These are phyloP conservation scores for Metarhizium anisopliae DNA, from an alignment of 2,329 filamentous ascomycete genomes.

Conservation along the genomic window DNA sequence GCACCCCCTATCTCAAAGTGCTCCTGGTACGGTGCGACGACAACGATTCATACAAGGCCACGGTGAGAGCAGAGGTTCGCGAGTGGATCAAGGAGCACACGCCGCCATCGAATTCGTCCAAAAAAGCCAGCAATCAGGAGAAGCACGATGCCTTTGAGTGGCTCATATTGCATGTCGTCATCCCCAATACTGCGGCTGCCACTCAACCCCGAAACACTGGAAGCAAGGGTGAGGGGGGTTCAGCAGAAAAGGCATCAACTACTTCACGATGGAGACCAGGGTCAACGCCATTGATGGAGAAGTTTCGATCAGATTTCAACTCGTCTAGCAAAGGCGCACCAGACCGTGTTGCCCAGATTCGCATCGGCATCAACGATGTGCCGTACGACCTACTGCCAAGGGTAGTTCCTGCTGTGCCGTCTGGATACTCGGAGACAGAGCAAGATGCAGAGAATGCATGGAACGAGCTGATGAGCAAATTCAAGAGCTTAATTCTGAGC, in stretches of 20 bases:
- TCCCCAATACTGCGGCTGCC: slow-evolving; percentile 75
- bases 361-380: slow-evolving; percentile 63
- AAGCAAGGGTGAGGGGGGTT: slow-evolving; percentile 42
- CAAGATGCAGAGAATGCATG: slow-evolving; percentile 76
- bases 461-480: slow-evolving; percentile 73
- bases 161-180: slow-evolving; percentile 85
- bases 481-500: slow-evolving; percentile 77
- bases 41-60: slow-evolving; percentile 83
- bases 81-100: slow-evolving; percentile 86
- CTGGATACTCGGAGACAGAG: slow-evolving; percentile 58
- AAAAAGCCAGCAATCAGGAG: slow-evolving; percentile 59
- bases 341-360: slow-evolving; percentile 78
- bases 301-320: slow-evolving; percentile 85
- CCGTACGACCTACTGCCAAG: slow-evolving; percentile 56
- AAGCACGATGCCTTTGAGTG: slow-evolving; percentile 97
- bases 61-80: slow-evolving; percentile 66
- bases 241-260: slow-evolving; percentile 57
- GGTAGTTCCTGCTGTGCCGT: slow-evolving; percentile 53
- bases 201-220: slow-evolving; percentile 60
- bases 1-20: slow-evolving; percentile 89
- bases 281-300: slow-evolving; percentile 78
- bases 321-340: slow-evolving; percentile 56
- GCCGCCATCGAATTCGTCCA: slow-evolving; percentile 46
- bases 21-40: slow-evolving; percentile 89
- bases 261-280: slow-evolving; percentile 70